Evolutionary conservation across 495 filamentous ascomycete species (phyloP), one percentile per base, ranked within the genome.

Genomic region (Evernia prunastri): DNA sequence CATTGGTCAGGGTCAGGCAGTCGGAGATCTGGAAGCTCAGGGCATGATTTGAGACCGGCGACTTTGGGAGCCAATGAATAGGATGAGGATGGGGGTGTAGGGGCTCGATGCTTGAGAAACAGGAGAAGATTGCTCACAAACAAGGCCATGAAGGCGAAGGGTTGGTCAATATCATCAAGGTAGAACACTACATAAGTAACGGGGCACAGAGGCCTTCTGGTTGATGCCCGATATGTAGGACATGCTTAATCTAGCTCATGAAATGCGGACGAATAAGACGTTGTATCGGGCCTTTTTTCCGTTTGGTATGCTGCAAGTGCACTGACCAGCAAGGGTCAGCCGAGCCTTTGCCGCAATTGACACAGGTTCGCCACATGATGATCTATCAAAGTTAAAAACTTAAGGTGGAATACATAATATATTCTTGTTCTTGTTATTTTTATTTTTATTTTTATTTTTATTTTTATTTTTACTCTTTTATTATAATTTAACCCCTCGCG

Each of bases 11-110:
- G 17, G 49, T 29, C 36, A 60, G 51, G 49, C 42, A 37, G 35
- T 49, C 47, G 3, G 45, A 58, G 67, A 69, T 45, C 47, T 69
- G 23, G 67, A 69, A 49, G 61, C 56, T 59, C 67, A 69, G 33
- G 67, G 67, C 20, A 47, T 69, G 56, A 51, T 63, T n/a, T 39
- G 66, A 56, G 13, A 57, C 47, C 11, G 51, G 40, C 8, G 20
- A 49, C 13, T 36, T 51, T 51, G 35, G 25, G 42, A 59, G 35
- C 42, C 39, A 58, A 37, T 58, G 59, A 31, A 17, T 13, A 29
- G 23, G 29, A 3, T 43, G 51, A 63, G 51, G 29, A 63, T 4
- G 13, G 20, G 36, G 17, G 27, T 56, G 45, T 23, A 49, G 45
- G 23, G 8, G 45, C 23, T 49, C 23, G 23, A 49, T 25, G n/a